Conservation (phyloP, 768 basidiomycete genomes). For the Hortiboletus campestris region DNA sequence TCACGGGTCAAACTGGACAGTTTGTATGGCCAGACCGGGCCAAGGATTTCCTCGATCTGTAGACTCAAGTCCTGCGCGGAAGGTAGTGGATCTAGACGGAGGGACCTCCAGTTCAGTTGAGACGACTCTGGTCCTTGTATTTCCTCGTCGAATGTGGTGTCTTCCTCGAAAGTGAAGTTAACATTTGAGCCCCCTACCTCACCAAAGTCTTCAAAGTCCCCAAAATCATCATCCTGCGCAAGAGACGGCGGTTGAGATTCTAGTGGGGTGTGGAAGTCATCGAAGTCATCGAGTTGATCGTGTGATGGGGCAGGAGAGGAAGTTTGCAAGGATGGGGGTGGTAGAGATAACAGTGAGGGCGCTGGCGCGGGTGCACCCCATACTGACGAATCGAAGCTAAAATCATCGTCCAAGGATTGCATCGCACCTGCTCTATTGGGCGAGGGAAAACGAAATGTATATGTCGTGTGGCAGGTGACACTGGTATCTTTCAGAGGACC, state of each 20-base stretch:
- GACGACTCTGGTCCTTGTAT: conserved; percentile 38
- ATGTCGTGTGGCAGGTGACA: conserved; percentile 5
- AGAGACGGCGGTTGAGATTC: conserved; percentile 42
- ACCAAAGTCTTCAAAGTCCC: conserved; percentile 86
- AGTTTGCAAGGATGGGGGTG: conserved; percentile 17
- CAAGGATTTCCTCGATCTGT: conserved; percentile 65
- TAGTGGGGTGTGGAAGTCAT: conserved; percentile 47
- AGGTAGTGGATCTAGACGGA: conserved; percentile 66
- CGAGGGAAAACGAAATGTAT: conserved; percentile 7
- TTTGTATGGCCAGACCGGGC: conserved; percentile 61
- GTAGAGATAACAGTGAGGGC: conserved; percentile 30
- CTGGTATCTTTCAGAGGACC: background rate
- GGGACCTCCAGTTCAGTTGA: conserved; percentile 53
- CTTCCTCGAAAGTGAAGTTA: conserved; percentile 39
- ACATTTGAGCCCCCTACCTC: conserved; percentile 47
- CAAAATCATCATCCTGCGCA: conserved; percentile 70
- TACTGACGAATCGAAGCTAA: conserved; percentile 69
- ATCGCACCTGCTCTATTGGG: conserved; percentile 8
- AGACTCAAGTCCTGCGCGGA: conserved; percentile 52
- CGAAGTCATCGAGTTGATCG: conserved; percentile 53
- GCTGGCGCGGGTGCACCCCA: conserved; percentile 55
- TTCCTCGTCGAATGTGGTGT: conserved; percentile 17
- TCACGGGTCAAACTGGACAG: conserved; percentile 56
- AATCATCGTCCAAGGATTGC: conserved; percentile 64
- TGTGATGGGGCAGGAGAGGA: conserved; percentile 29